Conservation (phyloP, 371 early-diverging fungal species). For the Rhizopus sp. region DNA sequence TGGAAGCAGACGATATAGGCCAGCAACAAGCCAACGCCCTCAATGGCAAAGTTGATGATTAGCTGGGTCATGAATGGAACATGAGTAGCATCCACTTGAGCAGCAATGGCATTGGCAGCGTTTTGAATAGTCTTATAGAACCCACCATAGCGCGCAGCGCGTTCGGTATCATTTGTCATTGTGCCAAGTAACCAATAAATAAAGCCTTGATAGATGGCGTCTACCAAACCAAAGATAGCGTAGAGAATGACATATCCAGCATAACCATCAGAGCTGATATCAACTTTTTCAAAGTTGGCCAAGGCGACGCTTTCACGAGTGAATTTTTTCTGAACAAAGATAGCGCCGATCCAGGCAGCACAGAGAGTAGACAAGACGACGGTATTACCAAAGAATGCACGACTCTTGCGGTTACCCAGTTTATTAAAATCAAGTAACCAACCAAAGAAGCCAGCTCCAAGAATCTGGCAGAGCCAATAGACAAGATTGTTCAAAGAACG, state of each 20-base stretch:
- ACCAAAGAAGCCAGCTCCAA: constrained; percentile 62
- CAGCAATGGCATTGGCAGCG: constrained; percentile 34
- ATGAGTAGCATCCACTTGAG: constrained; percentile 49
- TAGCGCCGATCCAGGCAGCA: constrained; percentile 60
- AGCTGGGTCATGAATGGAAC: constrained; percentile 33
- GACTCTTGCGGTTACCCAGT: constrained; percentile 46
- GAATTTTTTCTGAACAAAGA: constrained; percentile 60
- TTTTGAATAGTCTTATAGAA: constrained; percentile 86
- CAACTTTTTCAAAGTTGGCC: constrained; percentile 17
- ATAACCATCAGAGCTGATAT: constrained; percentile 37
- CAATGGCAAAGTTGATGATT: constrained; percentile 26
- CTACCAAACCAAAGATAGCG: constrained; percentile 63
- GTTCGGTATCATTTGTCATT: constrained; percentile 67
- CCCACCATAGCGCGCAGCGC: constrained; percentile 74
- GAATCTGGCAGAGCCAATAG: constrained; percentile 76
- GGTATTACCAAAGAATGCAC: constrained; percentile 60
- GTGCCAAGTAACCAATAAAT: constrained; percentile 81
- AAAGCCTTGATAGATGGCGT: constrained; percentile 74
- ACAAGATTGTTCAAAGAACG: constrained; percentile 67
- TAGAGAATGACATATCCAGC: constrained; percentile 62
- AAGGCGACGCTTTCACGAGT: constrained; percentile 24
- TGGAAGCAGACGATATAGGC: constrained; percentile 27
- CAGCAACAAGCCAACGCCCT: constrained; percentile 31
- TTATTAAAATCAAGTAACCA: constrained; percentile 52
- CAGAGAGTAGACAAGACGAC: constrained; percentile 45